These are phyloP conservation scores for Macrolepiota albuminosa DNA, from an alignment of 768 basidiomycete genomes.

Conservation along the genomic window DNA sequence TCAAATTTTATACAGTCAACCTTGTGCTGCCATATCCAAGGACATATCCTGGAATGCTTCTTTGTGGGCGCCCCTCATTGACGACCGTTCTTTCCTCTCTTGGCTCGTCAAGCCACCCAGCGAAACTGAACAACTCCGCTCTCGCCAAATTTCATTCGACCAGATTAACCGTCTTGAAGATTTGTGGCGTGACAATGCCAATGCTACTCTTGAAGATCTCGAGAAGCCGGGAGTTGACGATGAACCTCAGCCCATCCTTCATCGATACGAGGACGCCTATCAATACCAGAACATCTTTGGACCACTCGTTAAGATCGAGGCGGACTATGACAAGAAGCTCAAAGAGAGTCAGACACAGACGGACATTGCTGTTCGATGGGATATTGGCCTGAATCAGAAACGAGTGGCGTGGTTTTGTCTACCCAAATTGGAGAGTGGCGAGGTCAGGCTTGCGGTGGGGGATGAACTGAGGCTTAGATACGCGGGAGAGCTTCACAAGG, in stretches of 20 bases:
- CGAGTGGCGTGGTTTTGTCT: constrained; percentile 97
- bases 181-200: constrained; percentile 94
- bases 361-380: constrained; percentile 94
- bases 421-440: constrained; percentile 97
- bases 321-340: constrained; percentile 95
- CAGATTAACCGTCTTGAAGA: constrained; percentile 98
- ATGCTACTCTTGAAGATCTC: constrained; percentile 91
- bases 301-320: constrained; percentile 98
- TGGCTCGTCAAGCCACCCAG: constrained; percentile 98
- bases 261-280: constrained; percentile 96
- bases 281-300: constrained; percentile 99
- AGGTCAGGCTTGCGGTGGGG: constrained; percentile 93
- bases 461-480: constrained; percentile 93
- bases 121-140: constrained; percentile 93
- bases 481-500: constrained; percentile 81
- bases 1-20: constrained; percentile 61
- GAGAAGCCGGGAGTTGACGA: constrained; percentile 98
- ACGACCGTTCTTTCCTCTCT: constrained; percentile 97
- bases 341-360: constrained; percentile 99
- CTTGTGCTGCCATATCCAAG: constrained; percentile 94
- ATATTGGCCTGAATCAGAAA: constrained; percentile 97
- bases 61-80: constrained; percentile 97
- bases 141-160: constrained; percentile 93
- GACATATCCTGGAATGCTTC: constrained; percentile 99
- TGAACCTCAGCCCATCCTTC: constrained; percentile 87